Percentiles rank a stretch among this genome's conserved stretches.
Evolutionary conservation across 495 filamentous ascomycete genomes (phyloP).

Genomic region (Neurospora tetrasperma): DNA sequence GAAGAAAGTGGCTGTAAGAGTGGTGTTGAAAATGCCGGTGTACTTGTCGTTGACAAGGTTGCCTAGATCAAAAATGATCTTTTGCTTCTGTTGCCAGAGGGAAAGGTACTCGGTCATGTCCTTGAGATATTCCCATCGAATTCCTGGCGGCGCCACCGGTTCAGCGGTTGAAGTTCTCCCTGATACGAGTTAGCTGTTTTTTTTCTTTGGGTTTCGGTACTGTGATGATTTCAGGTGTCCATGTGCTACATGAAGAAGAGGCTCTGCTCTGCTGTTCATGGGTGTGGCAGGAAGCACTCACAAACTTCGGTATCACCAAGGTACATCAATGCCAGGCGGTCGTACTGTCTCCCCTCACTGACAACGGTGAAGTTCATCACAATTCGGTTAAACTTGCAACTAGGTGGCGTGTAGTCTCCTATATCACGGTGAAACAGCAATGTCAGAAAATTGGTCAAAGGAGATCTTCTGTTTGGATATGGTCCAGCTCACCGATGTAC

Average conservation of each 20-base stretch:
- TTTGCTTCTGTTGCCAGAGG: conserved; percentile 58
- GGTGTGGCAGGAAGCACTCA: conserved; percentile 4
- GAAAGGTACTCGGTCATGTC: conserved; percentile 68
- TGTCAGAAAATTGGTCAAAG: background rate
- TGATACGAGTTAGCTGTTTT: background rate
- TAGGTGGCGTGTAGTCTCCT: conserved; percentile 60
- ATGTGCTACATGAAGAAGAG: background rate
- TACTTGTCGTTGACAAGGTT: conserved; percentile 67
- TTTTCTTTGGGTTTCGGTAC: background rate
- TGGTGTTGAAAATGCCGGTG: conserved; percentile 74
- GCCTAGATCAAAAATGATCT: conserved; percentile 74
- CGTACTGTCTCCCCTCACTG: conserved; percentile 66
- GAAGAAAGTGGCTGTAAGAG: conserved; percentile 69
- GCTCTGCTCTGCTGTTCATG: background rate
- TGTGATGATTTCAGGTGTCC: no score
- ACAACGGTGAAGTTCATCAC: conserved; percentile 75
- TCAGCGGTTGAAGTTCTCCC: conserved; percentile 76
- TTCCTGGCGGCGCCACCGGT: conserved; percentile 56
- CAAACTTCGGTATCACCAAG: conserved; percentile 74
- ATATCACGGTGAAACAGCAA: background rate
- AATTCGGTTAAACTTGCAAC: conserved; percentile 66
- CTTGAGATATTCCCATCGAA: conserved; percentile 67
- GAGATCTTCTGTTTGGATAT: background rate
- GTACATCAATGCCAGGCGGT: conserved; percentile 71
- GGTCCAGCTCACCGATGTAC: conserved; percentile 53